A percentile compares a stretch with the other conserved stretches of the same genome.
Evolutionary conservation across 2,329 filamentous ascomycete species (phyloP).

Genomic region (Colletotrichum salicis): DNA sequence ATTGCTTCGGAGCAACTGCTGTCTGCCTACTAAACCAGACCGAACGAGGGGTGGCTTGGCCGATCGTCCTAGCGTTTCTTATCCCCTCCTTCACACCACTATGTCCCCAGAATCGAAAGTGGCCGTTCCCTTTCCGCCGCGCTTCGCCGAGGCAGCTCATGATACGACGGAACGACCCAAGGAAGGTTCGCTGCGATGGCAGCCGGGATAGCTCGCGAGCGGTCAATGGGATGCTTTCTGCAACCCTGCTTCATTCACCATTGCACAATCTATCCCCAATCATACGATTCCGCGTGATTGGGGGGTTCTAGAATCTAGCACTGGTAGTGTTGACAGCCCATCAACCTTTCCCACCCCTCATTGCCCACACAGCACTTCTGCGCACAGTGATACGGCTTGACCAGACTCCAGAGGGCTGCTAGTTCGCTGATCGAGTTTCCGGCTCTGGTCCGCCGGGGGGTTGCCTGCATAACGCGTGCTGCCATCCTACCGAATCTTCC

Average conservation of each 20-base stretch:
- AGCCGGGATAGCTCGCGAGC: neutral
- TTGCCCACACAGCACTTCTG: neutral
- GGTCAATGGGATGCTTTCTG: conserved; percentile 21
- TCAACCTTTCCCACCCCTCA: neutral
- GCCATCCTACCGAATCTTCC: conserved; percentile 23
- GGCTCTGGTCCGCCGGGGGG: conserved; percentile 17
- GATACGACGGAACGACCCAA: neutral
- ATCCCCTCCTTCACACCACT: conserved; percentile 5
- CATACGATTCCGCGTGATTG: conserved; percentile 28
- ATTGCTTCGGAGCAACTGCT: conserved; percentile 16
- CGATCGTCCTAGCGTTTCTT: conserved; percentile 5
- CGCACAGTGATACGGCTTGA: conserved; percentile 10
- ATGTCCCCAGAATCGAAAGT: neutral
- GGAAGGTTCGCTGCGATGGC: neutral
- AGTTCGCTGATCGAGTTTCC: conserved; percentile 28
- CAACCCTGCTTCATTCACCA: conserved; percentile 16
- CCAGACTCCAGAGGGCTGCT: conserved; percentile 10
- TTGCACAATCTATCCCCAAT: neutral
- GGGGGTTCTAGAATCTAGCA: neutral
- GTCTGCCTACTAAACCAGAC: neutral
- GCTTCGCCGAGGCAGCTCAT: neutral
- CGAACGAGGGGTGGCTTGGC: conserved; percentile 8
- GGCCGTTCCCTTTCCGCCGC: neutral
- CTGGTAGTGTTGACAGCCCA: conserved; percentile 16
- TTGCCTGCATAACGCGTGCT: conserved; percentile 24